Conservation (phyloP, 139 green algal genomes). For the Asterochloris erici region DNA sequence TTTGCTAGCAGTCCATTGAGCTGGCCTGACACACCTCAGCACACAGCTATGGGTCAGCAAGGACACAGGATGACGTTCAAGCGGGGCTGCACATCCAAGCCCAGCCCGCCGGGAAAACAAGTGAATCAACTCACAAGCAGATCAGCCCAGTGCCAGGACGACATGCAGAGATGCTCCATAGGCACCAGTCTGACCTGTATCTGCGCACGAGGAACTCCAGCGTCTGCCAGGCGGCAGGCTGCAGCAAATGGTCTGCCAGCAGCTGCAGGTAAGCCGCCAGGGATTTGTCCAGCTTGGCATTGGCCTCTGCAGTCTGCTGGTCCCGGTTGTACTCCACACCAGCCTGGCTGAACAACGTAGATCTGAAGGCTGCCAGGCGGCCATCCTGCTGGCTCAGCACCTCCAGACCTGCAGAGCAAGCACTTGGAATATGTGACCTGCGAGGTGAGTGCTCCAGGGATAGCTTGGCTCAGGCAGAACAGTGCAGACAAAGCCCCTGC, state of each 20-base stretch:
- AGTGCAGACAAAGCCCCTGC: neutral
- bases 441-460: neutral
- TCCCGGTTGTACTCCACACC: constrained; percentile 51
- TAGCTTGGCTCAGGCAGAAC: neutral
- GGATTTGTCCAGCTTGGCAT: constrained; percentile 43
- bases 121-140: no score
- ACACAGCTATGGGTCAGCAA: neutral
- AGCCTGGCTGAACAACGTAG: constrained; percentile 68
- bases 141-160: no score
- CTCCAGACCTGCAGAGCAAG: constrained; percentile 61
- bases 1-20: neutral
- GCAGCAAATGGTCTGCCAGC: constrained; percentile 75
- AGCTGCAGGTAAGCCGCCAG: constrained; percentile 66
- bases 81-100: no score
- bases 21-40: neutral
- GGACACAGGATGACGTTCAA: no score
- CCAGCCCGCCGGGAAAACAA: no score
- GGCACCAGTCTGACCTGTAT: constrained; percentile 59
- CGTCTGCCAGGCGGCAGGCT: constrained; percentile 59
- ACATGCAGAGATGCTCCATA: no score
- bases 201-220: constrained; percentile 86
- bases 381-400: constrained; percentile 64
- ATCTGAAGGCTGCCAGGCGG: constrained; percentile 56
- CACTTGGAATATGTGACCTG: neutral
- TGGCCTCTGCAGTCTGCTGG: constrained; percentile 49